Conservation (phyloP, 164 flowering plant genomes). For the Hamamelis virginiana region DNA sequence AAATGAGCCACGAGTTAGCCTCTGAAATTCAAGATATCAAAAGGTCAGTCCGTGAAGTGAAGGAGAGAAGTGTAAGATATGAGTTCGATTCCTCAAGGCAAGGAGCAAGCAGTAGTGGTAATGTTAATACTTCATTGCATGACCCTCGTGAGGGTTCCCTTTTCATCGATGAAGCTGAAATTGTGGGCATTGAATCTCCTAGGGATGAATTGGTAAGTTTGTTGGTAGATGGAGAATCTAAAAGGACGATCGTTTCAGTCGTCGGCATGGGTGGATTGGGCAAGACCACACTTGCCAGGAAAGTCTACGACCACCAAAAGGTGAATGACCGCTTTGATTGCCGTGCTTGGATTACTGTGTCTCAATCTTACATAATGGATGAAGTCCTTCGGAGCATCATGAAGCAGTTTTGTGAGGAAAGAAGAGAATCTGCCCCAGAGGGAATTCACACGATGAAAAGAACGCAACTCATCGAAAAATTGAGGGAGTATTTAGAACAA, state of each 20-base stretch:
- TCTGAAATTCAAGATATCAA: constrained; percentile 7
- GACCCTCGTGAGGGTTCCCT: constrained; percentile 12
- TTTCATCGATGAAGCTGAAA: constrained; percentile 15
- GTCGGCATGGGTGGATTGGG: constrained; percentile 46
- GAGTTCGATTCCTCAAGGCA: not conserved
- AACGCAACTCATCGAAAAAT: not conserved
- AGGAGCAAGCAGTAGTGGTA: not conserved
- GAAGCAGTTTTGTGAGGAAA: not conserved
- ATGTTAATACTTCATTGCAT: not conserved
- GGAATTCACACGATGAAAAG: not conserved
- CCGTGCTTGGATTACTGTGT: constrained; percentile 33
- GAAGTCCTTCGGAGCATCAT: constrained; percentile 12
- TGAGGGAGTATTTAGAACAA: not conserved
- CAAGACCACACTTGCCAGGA: constrained; percentile 32
- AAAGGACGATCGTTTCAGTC: constrained; percentile 1
- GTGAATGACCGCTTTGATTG: constrained; percentile 17
- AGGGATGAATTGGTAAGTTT: constrained; percentile 6
- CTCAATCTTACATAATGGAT: constrained; percentile 13
- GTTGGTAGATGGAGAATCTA: not conserved
- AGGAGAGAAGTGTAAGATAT: not conserved
- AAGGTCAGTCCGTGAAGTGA: not conserved
- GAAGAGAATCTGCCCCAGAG: not conserved
- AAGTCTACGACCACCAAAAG: constrained; percentile 15
- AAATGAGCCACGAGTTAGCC: constrained; percentile 1
- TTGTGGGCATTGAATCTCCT: constrained; percentile 15